Evolutionary conservation across 2,329 filamentous ascomycete genomes (phyloP), one percentile per base, ranked within the genome.

Genomic region (Trichoderma sp.): DNA sequence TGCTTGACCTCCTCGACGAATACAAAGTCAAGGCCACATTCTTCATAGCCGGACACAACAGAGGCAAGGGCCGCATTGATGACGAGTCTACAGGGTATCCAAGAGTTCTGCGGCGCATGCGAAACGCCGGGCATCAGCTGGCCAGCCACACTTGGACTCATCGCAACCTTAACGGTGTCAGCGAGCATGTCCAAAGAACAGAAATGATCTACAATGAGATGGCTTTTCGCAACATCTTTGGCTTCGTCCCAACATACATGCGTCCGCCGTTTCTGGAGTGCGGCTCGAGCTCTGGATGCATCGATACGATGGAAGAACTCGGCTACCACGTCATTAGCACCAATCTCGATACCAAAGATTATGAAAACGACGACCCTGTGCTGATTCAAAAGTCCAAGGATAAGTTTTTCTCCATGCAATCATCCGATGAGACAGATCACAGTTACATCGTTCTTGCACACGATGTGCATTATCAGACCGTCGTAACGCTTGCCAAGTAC

Each of bases 271-370:
- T 85, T 76, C 84, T 87, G 4, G 85, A 85, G 72, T 88, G 87
- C 80, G 82, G 81, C 64, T 75, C 76, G 9, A 79, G 75, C 7
- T 85, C 85, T n/a, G 86, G 84, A 24, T 87, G 86, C 76, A 79
- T 83, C 59, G 77, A 78, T 4, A 79, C 83, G 35, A 78, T 87
- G 78, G 80, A 77, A 3, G 78, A 78, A 29, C 80, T 90, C 33
- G 88, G 87, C 56, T 91, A 91, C 81, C 89, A 91, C 79, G 81
- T 90, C 77, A 84, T 88, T 75, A 89, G 88, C 79, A 89, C 88
- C 78, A 88, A 91, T 79, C 81, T 91, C 14, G 90, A 92, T 80
- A 92, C 90, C 18, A 88, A 91, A 77, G 90, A 92, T 81, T 91
- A 89, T 79, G 84, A 89, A 78, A 87, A 90, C 78, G 85, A 87